Evolutionary conservation across 495 filamentous ascomycete species (phyloP), one percentile per base, ranked within the genome.

Genomic region (Bryoglossum gracile): DNA sequence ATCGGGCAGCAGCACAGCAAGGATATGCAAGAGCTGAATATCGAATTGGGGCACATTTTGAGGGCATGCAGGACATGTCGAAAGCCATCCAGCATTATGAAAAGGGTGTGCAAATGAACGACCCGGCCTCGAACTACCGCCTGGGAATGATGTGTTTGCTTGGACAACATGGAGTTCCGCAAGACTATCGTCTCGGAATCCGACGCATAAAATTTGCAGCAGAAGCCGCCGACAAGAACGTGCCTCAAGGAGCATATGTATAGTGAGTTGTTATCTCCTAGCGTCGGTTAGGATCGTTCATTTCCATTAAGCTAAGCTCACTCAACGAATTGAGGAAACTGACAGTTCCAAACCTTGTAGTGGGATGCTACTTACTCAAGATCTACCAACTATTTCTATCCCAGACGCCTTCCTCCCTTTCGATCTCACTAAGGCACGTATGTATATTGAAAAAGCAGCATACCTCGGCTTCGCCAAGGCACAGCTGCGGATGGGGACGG

Each of bases 121-220:
- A 98, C 65, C 94, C 94, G 6, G 92, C 92, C 13, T 90, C 89
- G 9, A 83, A 85, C 57, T 98, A 97, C 60, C 83, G 92, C 41
- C 66, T 98, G 46, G 94, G 92, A 47, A 97, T 98, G 92, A 95
- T 98, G 86, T 85, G 85, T 49, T 76, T 97, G 26, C 77, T 96
- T 38, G 92, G 92, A n/a, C 92, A 98, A 64, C 88, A 91, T 64
- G 87, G 89, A 18, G 82, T 90, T 61, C 79, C 69, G 26, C 87
- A 91, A 59, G 87, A 98, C 59, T 90, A 78, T 59, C 69, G 75
- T 10, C 77, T 65, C 43, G 94, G 88, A 6, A 70, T 96, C 32
- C 80, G 92, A 28, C 75, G 94, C 52, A 89, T 98, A 53, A 78
- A 79, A 41, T 68, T 76, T 50, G 86, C 91, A 25, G 89, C 94